Base-by-base conservation (phyloP, 1,284 basidiomycete species). In the Ustilago vetiveriae region DNA sequence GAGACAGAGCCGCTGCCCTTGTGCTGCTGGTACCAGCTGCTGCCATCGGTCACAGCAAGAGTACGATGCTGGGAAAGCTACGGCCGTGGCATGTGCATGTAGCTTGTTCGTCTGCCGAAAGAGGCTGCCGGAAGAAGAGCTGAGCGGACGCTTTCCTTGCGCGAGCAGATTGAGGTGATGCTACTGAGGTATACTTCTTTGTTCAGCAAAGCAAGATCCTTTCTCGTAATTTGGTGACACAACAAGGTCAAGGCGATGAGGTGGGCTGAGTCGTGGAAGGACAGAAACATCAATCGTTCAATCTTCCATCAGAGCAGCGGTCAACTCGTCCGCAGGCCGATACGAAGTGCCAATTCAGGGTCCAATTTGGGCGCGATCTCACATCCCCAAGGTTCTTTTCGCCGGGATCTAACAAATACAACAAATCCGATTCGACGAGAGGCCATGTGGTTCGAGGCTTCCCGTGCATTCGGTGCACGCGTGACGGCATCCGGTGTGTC, bases 401-500 rank as follows among this genome's bases (percentile, higher is more conserved):
- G 36, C 7, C 19, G 2, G 36, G 22, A 10, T 30, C 29, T 44
- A n/a, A n/a, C n/a, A n/a, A n/a, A n/a, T n/a, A n/a, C n/a, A n/a
- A n/a, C n/a, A n/a, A n/a, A n/a, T n/a, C n/a, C n/a, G n/a, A n/a
- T n/a, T n/a, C n/a, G n/a, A n/a, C n/a, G n/a, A n/a, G n/a, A n/a
- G n/a, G 44, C 50, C 51, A 37, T 45, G 35, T 43, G 30, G 41
- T 38, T 29, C n/a, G 29, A 30, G 29, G n/a, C n/a, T n/a, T n/a
- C n/a, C n/a, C n/a, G n/a, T n/a, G n/a, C n/a, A n/a, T n/a, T n/a
- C 16, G 9, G 32, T 35, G n/a, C 11, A 19, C 7, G 36, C 21
- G 47, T 50, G 47, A 50, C 47, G 22, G 46, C 46, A 38, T 36
- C 22, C 37, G 33, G 33, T 51, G 48, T 51, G 48, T 51, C 48